Evolutionary conservation across 306 rosid species (phyloP).

Genomic region (Parietaria judaica): DNA sequence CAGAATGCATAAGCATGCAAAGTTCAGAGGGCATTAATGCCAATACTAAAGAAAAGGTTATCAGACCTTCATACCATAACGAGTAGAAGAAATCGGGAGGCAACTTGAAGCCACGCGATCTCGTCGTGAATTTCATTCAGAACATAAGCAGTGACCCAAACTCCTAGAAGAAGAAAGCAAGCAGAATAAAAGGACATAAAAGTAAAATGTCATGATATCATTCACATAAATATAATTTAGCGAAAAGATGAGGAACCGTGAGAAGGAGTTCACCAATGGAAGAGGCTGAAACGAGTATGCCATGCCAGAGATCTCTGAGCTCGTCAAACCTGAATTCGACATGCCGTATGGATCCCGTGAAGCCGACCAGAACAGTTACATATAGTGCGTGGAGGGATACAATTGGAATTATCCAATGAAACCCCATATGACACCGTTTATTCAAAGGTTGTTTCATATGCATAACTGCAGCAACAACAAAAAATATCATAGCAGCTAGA

Average conservation of each 20-base stretch:
- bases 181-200: constrained; percentile 14
- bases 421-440: constrained; percentile 65
- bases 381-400: constrained; percentile 55
- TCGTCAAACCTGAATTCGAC: constrained; percentile 94
- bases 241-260: too few species aligned
- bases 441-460: constrained; percentile 60
- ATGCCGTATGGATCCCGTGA: constrained; percentile 70
- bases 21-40: too few species aligned
- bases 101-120: constrained; percentile 75
- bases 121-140: constrained; percentile 80
- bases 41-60: constrained; percentile 1
- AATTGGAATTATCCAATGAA: constrained; percentile 60
- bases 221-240: background rate
- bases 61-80: constrained; percentile 46
- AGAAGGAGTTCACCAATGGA: constrained; percentile 60
- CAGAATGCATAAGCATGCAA: too few species aligned
- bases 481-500: background rate
- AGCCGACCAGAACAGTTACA: constrained; percentile 60
- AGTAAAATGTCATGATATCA: background rate
- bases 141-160: constrained; percentile 70
- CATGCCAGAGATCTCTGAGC: constrained; percentile 87
- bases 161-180: constrained; percentile 46
- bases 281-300: constrained; percentile 62
- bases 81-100: constrained; percentile 73
- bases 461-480: constrained; percentile 46